Evolutionary conservation across 116 monocot genomes (phyloP), one percentile per base, ranked within the genome.

Genomic region (Dioscorea cayenensis): DNA sequence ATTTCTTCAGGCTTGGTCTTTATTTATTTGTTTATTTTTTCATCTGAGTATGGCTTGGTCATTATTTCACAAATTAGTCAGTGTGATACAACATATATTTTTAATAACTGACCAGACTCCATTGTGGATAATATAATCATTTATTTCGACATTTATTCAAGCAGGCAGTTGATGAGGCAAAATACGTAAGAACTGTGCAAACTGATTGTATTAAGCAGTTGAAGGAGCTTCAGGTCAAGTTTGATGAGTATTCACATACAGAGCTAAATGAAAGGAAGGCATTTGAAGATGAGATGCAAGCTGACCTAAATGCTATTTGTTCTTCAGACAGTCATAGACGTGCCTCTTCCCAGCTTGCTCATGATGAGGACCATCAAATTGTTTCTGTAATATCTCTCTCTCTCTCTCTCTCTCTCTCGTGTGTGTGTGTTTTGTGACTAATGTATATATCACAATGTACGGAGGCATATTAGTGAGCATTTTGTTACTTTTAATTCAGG

Each of bases 311-410:
- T 65, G 68, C 60, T 49, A 76, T 91, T 84, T 79, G 94, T 74
- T 76, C 85, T 80, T 79, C 87, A 51, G 94, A 99, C 79, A 87
- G 89, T 28, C 81, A 68, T 27, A 81, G 91, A 73, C 89, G 76
- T 75, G 73, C 77, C 70, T 63, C 87, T 69, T 82, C 76, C 51
- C 89, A 85, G 71, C 85, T 94, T 79, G 81, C 85, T 69, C 87
- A 78, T 82, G 94, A 99, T 70, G 94, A 99, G 78, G 89, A 99
- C 28, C 94, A 91, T 70, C 99, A 99, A 81, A 89, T 84, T 66
- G 81, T 89, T 84, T 85, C 94, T 77, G 99, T 99, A 89, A 85
- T 81, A 43, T 51, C 16, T 51, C 16, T 32, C 9, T 64, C 43
- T 43, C 43, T 43, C 43, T 43, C 4, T 43, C 4, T 43, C 4